Evolutionary conservation across 106 monocot species (phyloP).

Genomic region (Amphibolis antarctica): DNA sequence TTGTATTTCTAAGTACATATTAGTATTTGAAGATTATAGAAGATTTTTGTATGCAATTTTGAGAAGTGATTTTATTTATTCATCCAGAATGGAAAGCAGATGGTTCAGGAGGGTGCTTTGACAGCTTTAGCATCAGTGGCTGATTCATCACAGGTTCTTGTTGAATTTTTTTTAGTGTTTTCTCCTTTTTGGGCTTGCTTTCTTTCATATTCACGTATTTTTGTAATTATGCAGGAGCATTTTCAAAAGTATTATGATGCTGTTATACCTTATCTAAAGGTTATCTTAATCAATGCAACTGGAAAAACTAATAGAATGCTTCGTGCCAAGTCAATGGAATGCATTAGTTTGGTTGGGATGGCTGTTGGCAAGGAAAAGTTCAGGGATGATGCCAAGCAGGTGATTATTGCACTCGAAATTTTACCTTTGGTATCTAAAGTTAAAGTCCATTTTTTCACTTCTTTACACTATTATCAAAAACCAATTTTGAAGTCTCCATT

Average conservation of each 20-base stretch:
- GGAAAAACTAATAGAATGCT: conserved; percentile 92
- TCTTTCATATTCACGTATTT: not conserved
- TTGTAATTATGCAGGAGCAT: conserved; percentile 47
- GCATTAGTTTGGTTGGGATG: conserved; percentile 96
- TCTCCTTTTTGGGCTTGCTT: not conserved
- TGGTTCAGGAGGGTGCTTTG: conserved; percentile 93
- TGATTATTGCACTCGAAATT: not conserved
- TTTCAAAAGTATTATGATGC: conserved; percentile 97
- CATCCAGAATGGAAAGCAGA: conserved; percentile 79
- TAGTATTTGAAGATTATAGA: too few species aligned
- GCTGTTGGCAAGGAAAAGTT: conserved; percentile 96
- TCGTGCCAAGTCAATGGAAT: conserved; percentile 96
- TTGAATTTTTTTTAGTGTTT: conserved; percentile 1
- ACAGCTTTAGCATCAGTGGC: conserved; percentile 97
- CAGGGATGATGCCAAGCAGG: conserved; percentile 94
- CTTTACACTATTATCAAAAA: too few species aligned
- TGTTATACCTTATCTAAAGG: conserved; percentile 88
- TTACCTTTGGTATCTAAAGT: not conserved
- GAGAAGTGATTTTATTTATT: not conserved
- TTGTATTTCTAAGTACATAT: too few species aligned
- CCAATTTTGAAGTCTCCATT: too few species aligned
- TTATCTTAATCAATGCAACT: conserved; percentile 91
- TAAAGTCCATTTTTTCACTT: not conserved
- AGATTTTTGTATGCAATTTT: not conserved
- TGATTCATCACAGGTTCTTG: conserved; percentile 82